These are phyloP conservation scores for Tuber microsphaerosporum DNA, from an alignment of 495 filamentous ascomycete species.

Conservation along the genomic window DNA sequence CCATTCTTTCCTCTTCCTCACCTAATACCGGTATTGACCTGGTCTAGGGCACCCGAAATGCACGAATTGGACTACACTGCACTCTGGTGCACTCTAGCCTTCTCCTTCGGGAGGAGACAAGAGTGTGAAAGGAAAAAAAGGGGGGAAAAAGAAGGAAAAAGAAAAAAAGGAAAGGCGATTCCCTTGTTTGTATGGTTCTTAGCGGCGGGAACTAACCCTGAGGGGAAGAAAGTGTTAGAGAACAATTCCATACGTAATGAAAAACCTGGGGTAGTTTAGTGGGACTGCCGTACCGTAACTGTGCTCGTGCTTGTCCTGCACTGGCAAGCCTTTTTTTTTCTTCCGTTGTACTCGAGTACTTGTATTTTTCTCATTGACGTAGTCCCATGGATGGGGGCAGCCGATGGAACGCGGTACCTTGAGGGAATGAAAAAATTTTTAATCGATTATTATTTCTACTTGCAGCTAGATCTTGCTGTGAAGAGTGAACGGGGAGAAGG, in stretches of 20 bases:
- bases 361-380: not conserved
- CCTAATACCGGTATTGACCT: not conserved
- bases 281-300: not conserved
- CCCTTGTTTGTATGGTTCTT: conserved; percentile 1
- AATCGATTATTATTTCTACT: not conserved
- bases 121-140: not conserved
- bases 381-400: not conserved
- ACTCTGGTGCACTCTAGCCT: not conserved
- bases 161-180: not conserved
- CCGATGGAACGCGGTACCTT: not conserved
- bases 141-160: not conserved
- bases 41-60: not conserved
- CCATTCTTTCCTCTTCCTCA: not conserved
- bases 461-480: not conserved
- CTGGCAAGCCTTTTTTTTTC: not conserved
- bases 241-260: conserved; percentile 36
- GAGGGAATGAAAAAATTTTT: not conserved
- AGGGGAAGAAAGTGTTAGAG: not conserved
- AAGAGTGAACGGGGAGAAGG: not conserved
- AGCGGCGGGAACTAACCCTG: not conserved
- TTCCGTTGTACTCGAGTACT: not conserved
- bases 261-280: conserved; percentile 26
- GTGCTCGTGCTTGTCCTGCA: not conserved
- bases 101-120: not conserved
- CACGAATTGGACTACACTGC: not conserved